These are phyloP conservation scores for Limnomonas spitsbergensis DNA, from an alignment of 139 green algal genomes.

Conservation along the genomic window DNA sequence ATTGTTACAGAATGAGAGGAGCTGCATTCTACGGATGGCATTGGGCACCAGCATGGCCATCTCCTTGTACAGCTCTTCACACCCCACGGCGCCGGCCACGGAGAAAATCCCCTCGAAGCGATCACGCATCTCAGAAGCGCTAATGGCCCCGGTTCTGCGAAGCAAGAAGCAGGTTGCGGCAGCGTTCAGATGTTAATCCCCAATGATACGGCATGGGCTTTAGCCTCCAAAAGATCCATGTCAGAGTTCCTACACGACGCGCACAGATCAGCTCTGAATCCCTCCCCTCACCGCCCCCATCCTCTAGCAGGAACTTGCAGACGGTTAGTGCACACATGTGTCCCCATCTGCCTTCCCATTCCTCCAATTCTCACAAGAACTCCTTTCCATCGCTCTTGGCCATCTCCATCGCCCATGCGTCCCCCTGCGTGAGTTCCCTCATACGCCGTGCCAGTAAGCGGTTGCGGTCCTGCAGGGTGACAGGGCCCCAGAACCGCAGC, in stretches of 20 bases:
- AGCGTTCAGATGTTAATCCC: too few relatives aligned
- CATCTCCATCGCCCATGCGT: constrained; percentile 31
- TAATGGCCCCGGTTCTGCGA: constrained; percentile 33
- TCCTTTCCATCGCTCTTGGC: constrained; percentile 37
- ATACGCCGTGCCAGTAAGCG: constrained; percentile 32
- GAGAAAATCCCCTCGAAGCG: constrained; percentile 37
- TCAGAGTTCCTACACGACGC: too few relatives aligned
- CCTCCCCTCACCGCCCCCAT: too few relatives aligned
- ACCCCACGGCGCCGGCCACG: not conserved
- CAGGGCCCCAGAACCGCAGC: constrained; percentile 13
- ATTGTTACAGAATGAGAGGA: constrained; percentile 27
- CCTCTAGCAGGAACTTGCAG: too few relatives aligned
- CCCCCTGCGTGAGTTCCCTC: constrained; percentile 5
- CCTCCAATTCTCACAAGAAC: constrained; percentile 43
- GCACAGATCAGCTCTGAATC: too few relatives aligned
- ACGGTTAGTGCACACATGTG: too few relatives aligned
- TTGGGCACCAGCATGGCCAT: constrained; percentile 39
- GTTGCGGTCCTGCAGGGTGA: constrained; percentile 27
- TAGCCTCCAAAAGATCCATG: too few relatives aligned
- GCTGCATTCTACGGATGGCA: constrained; percentile 4
- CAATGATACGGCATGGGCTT: too few relatives aligned
- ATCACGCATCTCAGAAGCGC: constrained; percentile 29
- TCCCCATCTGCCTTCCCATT: too few relatives aligned
- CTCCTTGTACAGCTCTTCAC: constrained; percentile 37
- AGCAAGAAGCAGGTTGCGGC: too few relatives aligned